These are phyloP conservation scores for Cladosporium sp. DNA, from an alignment of 2,329 filamentous ascomycete genomes.

Conservation along the genomic window DNA sequence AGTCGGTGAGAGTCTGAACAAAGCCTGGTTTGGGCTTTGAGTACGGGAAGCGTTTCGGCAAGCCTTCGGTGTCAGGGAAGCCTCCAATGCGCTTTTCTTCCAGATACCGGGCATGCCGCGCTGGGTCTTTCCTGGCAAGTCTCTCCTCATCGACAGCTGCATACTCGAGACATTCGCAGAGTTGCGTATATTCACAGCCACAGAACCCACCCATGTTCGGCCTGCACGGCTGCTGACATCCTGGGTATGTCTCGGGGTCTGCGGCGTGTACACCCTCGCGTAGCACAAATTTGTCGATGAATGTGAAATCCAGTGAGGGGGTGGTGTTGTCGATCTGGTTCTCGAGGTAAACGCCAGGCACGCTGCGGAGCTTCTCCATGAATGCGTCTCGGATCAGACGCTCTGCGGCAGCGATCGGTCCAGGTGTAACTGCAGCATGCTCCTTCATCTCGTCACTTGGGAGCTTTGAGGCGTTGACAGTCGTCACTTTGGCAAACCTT, in stretches of 20 bases:
- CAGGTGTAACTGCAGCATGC: constrained; percentile 30
- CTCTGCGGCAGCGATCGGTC: constrained; percentile 35
- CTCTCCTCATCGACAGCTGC: constrained; percentile 51
- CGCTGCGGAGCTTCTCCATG: constrained; percentile 31
- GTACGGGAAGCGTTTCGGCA: constrained; percentile 64
- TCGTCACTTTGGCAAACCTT: constrained; percentile 23
- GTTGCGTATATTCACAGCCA: constrained; percentile 62
- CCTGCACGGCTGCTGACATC: constrained; percentile 61
- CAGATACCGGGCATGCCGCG: constrained; percentile 23
- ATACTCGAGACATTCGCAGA: constrained; percentile 69
- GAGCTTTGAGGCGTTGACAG: constrained; percentile 36
- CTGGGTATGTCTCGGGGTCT: constrained; percentile 60
- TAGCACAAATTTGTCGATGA: constrained; percentile 64
- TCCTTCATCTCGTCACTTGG: constrained; percentile 41
- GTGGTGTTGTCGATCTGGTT: constrained; percentile 60
- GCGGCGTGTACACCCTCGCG: constrained; percentile 60
- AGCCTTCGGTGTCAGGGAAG: constrained; percentile 28
- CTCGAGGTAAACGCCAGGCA: constrained; percentile 34
- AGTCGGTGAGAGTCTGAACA: constrained; percentile 35
- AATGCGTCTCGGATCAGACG: constrained; percentile 43
- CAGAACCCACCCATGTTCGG: constrained; percentile 53
- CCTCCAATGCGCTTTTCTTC: constrained; percentile 24
- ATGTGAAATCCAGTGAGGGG: constrained; percentile 64
- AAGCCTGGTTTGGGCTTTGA: constrained; percentile 31
- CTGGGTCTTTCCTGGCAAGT: constrained; percentile 31